Conservation (phyloP, 306 rosid genomes). For the Citrullus mucosospermus region DNA sequence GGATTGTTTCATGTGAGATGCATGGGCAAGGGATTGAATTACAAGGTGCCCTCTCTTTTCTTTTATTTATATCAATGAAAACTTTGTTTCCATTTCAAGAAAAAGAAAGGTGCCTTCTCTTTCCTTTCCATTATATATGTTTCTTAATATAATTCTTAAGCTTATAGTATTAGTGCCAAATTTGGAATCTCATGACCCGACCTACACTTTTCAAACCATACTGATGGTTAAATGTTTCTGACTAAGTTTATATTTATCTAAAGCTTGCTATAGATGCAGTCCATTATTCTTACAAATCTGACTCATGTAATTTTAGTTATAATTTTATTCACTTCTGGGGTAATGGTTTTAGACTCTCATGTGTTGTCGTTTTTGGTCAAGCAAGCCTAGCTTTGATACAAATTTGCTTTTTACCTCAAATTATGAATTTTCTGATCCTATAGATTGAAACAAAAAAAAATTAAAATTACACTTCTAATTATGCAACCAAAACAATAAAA, state of each 20-base stretch:
- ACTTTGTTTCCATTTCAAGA: too few species aligned
- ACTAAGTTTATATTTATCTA: not conserved
- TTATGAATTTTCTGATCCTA: too few species aligned
- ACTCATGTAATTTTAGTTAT: not conserved
- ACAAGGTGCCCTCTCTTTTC: conserved; percentile 37
- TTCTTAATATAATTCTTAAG: not conserved
- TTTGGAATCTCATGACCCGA: not conserved
- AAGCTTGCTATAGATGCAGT: not conserved
- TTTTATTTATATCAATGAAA: not conserved
- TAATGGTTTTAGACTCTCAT: not conserved
- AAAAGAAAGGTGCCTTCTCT: conserved; percentile 5
- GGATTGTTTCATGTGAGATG: conserved; percentile 71
- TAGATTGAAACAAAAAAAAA: too few species aligned
- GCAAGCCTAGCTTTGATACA: not conserved
- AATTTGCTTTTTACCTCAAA: not conserved
- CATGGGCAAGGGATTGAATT: conserved; percentile 83
- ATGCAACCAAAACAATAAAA: not conserved
- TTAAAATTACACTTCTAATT: too few species aligned
- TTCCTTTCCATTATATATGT: not conserved
- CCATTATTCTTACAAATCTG: not conserved
- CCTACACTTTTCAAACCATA: not conserved
- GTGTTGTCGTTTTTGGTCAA: not conserved
- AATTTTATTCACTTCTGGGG: not conserved
- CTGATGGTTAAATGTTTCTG: not conserved
- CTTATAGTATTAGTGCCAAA: not conserved